Percentiles rank a stretch among this genome's conserved stretches.
These are phyloP conservation scores for Balamuthia mandrillaris DNA, from an alignment of 208 protist species.

Conservation along the genomic window DNA sequence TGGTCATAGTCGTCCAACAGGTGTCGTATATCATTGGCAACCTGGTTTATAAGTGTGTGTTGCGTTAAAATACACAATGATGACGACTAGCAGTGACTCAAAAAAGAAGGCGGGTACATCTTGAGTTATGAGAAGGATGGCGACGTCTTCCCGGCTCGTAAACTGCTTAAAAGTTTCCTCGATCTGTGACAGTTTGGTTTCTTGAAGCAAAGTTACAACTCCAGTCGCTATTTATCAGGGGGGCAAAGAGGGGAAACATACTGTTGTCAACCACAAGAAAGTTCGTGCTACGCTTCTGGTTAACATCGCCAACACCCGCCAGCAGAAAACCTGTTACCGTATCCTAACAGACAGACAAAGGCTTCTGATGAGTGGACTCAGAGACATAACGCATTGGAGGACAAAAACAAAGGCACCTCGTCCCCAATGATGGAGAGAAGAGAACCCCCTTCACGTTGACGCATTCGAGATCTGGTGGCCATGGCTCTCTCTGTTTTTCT, in stretches of 20 bases:
- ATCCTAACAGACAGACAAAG: slow-evolving; percentile 78
- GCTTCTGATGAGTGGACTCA: too few species aligned
- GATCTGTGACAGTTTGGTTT: slow-evolving; percentile 84
- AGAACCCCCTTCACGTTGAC: neutral
- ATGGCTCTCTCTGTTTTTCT: too few species aligned
- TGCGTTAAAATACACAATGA: neutral
- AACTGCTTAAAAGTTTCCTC: slow-evolving; percentile 88
- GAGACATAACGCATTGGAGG: too few species aligned
- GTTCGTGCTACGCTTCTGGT: slow-evolving; percentile 73
- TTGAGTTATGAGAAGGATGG: slow-evolving; percentile 92
- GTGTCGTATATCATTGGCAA: slow-evolving; percentile 90
- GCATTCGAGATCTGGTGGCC: too few species aligned
- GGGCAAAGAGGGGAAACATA: too few species aligned
- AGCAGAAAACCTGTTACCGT: slow-evolving; percentile 94
- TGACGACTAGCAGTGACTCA: neutral
- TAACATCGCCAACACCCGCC: slow-evolving; percentile 87
- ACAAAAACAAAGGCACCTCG: too few species aligned
- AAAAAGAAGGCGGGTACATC: slow-evolving; percentile 65
- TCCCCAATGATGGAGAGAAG: neutral
- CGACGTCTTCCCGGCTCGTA: slow-evolving; percentile 81
- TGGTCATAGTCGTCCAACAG: slow-evolving; percentile 85
- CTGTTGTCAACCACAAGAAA: slow-evolving; percentile 84
- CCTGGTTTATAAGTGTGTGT: too few species aligned
- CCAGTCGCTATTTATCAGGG: too few species aligned
- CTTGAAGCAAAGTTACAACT: too few species aligned